Percentiles rank a stretch among this genome's conserved stretches.
Conservation (phyloP, 441 rosid genomes). For the Hura crepitans region DNA sequence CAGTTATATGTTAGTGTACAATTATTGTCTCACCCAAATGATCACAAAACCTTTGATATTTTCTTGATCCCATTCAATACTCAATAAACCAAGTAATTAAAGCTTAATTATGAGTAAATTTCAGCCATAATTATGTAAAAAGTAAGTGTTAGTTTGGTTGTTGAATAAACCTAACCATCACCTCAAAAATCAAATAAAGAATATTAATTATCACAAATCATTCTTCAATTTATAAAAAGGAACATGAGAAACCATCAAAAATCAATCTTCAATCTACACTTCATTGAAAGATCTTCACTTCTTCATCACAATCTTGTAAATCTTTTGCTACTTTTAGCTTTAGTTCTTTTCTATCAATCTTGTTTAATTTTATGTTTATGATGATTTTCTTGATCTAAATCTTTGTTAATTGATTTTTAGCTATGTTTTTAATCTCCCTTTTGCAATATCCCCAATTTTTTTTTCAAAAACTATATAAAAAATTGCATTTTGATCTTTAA, state of each 20-base stretch:
- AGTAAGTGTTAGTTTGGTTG: neutral
- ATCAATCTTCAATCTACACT: conserved; percentile 36
- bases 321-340: conserved; percentile 41
- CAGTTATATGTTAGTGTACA: neutral
- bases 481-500: too few relatives aligned
- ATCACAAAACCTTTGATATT: neutral
- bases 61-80: neutral
- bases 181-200: too few relatives aligned
- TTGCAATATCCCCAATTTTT: too few relatives aligned
- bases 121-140: neutral
- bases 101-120: neutral
- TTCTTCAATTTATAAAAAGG: neutral
- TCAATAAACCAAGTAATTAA: neutral
- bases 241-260: conserved; percentile 31
- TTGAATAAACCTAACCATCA: neutral
- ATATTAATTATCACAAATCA: neutral
- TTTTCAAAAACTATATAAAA: too few relatives aligned
- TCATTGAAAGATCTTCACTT: conserved; percentile 32
- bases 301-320: conserved; percentile 29
- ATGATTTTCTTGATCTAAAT: neutral
- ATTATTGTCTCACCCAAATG: neutral
- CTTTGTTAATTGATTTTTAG: conserved; percentile 6
- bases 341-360: conserved; percentile 24
- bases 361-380: too few relatives aligned
- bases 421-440: conserved; percentile 19